A percentile compares a stretch with the other conserved stretches of the same genome.
phyloP scores from a whole-genome alignment of 2,329 filamentous ascomycete species.

The Ascomycota sp. region DNA sequence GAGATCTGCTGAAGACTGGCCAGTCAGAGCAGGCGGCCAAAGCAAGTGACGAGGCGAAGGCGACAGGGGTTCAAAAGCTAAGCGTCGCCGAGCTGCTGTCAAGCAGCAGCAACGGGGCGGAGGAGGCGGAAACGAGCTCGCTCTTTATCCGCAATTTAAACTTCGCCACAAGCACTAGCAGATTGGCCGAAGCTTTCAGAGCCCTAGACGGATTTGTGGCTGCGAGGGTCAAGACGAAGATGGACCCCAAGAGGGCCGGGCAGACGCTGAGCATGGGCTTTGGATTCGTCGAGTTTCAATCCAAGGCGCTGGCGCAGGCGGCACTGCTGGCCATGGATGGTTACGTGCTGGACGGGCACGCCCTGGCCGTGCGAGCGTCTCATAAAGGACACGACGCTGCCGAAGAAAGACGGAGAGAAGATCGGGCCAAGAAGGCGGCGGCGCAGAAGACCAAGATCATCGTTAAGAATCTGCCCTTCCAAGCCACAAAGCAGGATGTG shows the following conservation, averaged over 20 bases:
- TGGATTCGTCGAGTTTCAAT: conserved; percentile 78
- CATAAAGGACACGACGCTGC: conserved; percentile 76
- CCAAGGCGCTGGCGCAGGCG: conserved; percentile 55
- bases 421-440: conserved; percentile 62
- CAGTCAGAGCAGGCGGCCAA: conserved; percentile 9
- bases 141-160: conserved; percentile 88
- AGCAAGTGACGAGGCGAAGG: conserved; percentile 12
- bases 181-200: conserved; percentile 57
- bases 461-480: conserved; percentile 96
- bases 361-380: conserved; percentile 65
- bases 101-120: conserved; percentile 26
- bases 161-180: conserved; percentile 65
- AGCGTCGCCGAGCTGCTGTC: conserved; percentile 51
- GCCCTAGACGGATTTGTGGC: conserved; percentile 75
- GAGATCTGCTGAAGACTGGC: conserved; percentile 43
- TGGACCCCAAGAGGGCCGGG: conserved; percentile 74
- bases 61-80: conserved; percentile 33
- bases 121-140: conserved; percentile 48
- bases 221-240: conserved; percentile 80
- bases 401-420: conserved; percentile 65
- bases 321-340: conserved; percentile 78
- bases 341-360: conserved; percentile 68
- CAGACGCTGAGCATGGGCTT: conserved; percentile 92
- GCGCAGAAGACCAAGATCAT: conserved; percentile 75
- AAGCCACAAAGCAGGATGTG: conserved; percentile 83